Percentiles rank a stretch among this genome's conserved stretches.
These are phyloP conservation scores for Colletotrichum spaethianum DNA, from an alignment of 2,329 filamentous ascomycete genomes.

Conservation along the genomic window DNA sequence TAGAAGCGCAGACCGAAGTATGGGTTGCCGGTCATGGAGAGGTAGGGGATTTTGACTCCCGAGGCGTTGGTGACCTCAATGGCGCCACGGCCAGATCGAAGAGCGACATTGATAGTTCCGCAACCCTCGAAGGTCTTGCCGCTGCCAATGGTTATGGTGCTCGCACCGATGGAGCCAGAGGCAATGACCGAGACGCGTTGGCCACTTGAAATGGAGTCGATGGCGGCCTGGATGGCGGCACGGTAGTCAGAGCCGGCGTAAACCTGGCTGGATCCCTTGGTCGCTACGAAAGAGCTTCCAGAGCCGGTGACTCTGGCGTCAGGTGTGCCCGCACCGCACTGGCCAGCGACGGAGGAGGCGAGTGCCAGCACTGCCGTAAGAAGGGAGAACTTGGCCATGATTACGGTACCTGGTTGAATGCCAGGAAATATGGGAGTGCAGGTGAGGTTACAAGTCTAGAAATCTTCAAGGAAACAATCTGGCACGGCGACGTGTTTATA, in stretches of 20 bases:
- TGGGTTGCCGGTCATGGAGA: constrained; percentile 70
- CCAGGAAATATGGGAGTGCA: not conserved
- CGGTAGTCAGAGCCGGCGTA: constrained; percentile 69
- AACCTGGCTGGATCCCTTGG: constrained; percentile 58
- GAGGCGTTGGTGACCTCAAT: constrained; percentile 66
- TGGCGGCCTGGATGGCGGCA: constrained; percentile 66
- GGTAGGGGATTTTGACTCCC: constrained; percentile 68
- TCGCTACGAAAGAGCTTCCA: constrained; percentile 60
- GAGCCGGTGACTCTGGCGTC: constrained; percentile 63
- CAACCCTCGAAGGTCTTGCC: constrained; percentile 73
- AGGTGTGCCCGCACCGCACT: constrained; percentile 64
- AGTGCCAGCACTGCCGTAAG: constrained; percentile 58
- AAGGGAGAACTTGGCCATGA: constrained; percentile 44
- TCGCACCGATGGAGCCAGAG: constrained; percentile 68
- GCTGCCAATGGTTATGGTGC: constrained; percentile 63
- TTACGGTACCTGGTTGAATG: not conserved
- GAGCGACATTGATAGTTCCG: constrained; percentile 66
- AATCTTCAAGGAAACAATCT: too few relatives aligned
- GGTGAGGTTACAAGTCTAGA: not conserved
- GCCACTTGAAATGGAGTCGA: constrained; percentile 65
- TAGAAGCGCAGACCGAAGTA: constrained; percentile 72
- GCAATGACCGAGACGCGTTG: constrained; percentile 69
- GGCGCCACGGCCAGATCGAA: constrained; percentile 61
- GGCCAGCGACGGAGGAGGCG: constrained; percentile 54
- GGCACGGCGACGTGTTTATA: constrained; percentile 24